Percentiles rank a stretch among this genome's conserved stretches.
Evolutionary conservation across 2,329 filamentous ascomycete species (phyloP).

Genomic region (Diaporthe eres): DNA sequence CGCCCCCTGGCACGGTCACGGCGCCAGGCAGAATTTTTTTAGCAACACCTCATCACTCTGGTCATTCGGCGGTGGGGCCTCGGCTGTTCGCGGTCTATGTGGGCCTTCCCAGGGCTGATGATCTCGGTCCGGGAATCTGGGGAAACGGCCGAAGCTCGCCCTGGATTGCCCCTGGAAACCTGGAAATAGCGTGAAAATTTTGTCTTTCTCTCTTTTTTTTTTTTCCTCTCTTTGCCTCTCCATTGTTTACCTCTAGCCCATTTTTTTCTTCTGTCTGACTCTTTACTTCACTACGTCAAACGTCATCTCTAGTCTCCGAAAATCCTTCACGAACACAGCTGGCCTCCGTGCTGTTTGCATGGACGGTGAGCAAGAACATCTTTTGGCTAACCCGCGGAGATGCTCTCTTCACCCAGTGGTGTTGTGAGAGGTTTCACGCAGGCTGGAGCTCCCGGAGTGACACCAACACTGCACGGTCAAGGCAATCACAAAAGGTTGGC

Average conservation of each 20-base stretch:
- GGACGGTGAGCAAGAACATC: background rate
- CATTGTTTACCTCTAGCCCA: background rate
- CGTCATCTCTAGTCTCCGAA: background rate
- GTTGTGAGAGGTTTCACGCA: constrained; percentile 5
- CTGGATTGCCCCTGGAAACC: constrained; percentile 23
- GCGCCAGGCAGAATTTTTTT: constrained; percentile 18
- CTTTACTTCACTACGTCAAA: background rate
- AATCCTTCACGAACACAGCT: background rate
- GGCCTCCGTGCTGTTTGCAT: too few species aligned
- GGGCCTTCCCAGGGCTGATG: constrained; percentile 37
- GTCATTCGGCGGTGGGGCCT: constrained; percentile 9
- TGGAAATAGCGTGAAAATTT: constrained; percentile 17
- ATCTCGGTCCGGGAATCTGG: constrained; percentile 36
- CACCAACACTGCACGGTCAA: background rate
- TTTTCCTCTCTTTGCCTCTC: background rate
- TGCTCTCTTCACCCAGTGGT: background rate
- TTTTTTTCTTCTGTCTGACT: background rate
- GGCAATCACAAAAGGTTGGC: background rate
- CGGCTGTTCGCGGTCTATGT: constrained; percentile 32
- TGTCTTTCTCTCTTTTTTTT: background rate
- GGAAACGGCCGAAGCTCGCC: constrained; percentile 24
- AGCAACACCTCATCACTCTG: constrained; percentile 14
- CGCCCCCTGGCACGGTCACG: constrained; percentile 12
- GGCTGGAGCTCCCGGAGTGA: background rate
- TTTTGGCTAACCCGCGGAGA: constrained; percentile 6